phyloP scores from a whole-genome alignment of 2,329 filamentous ascomycete species.

The Cladosporium halotolerans region DNA sequence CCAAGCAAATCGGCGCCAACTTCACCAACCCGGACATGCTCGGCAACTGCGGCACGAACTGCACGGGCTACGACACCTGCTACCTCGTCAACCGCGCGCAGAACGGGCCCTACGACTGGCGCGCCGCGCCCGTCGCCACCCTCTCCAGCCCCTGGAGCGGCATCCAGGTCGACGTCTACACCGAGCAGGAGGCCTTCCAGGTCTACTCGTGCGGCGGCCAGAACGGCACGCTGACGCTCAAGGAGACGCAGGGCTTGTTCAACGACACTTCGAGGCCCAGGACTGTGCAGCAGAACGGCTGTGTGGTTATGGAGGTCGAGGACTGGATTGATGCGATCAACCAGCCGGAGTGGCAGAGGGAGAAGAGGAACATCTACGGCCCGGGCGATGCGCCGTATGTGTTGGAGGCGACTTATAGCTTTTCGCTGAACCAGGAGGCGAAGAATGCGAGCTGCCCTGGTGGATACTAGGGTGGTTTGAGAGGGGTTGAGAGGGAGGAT shows the following conservation, averaged over 20 bases:
- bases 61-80: slow-evolving; percentile 79
- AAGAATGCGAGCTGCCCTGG: not conserved
- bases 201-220: slow-evolving; percentile 77
- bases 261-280: slow-evolving; percentile 51
- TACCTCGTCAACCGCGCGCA: slow-evolving; percentile 60
- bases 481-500: no score
- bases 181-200: slow-evolving; percentile 82
- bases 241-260: slow-evolving; percentile 61
- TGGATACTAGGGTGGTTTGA: no score
- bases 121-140: slow-evolving; percentile 53
- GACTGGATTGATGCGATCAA: slow-evolving; percentile 95
- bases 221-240: slow-evolving; percentile 60
- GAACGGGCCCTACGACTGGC: slow-evolving; percentile 58
- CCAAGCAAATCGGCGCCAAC: slow-evolving; percentile 72
- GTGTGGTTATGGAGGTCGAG: slow-evolving; percentile 84
- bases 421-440: slow-evolving; percentile 30
- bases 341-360: slow-evolving; percentile 80
- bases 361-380: slow-evolving; percentile 45
- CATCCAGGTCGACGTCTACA: slow-evolving; percentile 73
- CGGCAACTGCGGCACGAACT: slow-evolving; percentile 73
- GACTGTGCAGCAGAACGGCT: slow-evolving; percentile 69
- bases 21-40: slow-evolving; percentile 55
- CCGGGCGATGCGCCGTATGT: slow-evolving; percentile 39
- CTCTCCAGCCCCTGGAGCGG: slow-evolving; percentile 71
- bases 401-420: slow-evolving; percentile 40